A percentile compares a stretch with the other conserved stretches of the same genome.
Conservation (phyloP, 306 rosid genomes). For the Clitoria ternatea region DNA sequence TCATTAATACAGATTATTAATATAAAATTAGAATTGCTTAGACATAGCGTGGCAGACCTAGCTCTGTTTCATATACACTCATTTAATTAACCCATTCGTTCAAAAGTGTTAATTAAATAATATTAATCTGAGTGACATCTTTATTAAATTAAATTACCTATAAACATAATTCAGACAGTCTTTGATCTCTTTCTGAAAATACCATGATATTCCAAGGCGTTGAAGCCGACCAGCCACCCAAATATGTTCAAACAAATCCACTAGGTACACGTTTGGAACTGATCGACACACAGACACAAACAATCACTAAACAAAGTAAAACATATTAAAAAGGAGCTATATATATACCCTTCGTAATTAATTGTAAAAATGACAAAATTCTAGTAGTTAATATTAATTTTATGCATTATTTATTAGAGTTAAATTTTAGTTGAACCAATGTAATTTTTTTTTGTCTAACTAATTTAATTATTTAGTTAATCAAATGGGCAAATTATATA, state of each 20-base stretch:
- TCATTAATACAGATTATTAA: neutral
- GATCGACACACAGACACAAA: neutral
- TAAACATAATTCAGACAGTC: slow-evolving; percentile 55
- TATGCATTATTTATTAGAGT: too few species aligned
- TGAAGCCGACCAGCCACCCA: slow-evolving; percentile 84
- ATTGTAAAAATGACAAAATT: too few species aligned
- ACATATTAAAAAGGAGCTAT: too few species aligned
- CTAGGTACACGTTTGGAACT: slow-evolving; percentile 88
- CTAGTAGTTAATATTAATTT: too few species aligned
- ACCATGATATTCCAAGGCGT: slow-evolving; percentile 76
- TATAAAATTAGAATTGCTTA: neutral
- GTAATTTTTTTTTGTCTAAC: too few species aligned
- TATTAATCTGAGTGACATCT: neutral
- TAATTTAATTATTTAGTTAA: too few species aligned
- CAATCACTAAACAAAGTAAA: neutral
- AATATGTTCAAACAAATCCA: slow-evolving; percentile 80
- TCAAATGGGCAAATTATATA: too few species aligned
- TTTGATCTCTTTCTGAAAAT: slow-evolving; percentile 52
- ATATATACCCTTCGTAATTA: too few species aligned
- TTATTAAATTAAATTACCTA: slow-evolving; percentile 54
- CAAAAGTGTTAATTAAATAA: neutral
- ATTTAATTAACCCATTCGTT: neutral
- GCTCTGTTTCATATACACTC: neutral
- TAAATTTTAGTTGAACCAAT: too few species aligned
- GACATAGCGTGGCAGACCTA: neutral